phyloP scores from a whole-genome alignment of 495 filamentous ascomycete genomes.

The Letharia columbiana region DNA sequence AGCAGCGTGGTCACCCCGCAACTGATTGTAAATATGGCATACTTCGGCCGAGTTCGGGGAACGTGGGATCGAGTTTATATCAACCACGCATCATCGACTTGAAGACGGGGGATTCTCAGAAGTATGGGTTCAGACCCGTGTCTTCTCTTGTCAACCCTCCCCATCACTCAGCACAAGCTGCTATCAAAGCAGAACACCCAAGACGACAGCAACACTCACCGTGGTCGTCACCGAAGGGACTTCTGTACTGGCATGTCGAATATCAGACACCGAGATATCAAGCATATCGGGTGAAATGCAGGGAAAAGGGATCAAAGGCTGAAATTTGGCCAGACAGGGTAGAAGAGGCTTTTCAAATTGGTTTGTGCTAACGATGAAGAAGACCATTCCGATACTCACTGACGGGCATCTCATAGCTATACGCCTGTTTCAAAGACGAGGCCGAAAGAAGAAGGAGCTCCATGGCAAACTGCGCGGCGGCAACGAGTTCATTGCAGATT shows the following conservation, averaged over 20 bases:
- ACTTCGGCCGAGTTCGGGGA: slow-evolving; percentile 32
- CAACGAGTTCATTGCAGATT: slow-evolving; percentile 85
- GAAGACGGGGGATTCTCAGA: not conserved
- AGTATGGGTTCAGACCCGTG: not conserved
- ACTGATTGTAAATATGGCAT: slow-evolving; percentile 13
- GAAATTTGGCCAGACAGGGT: slow-evolving; percentile 74
- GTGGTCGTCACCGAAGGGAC: not conserved
- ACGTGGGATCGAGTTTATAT: slow-evolving; percentile 23
- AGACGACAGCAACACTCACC: slow-evolving; percentile 1
- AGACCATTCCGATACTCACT: slow-evolving; percentile 14
- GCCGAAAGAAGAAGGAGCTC: slow-evolving; percentile 66
- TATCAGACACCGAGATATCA: slow-evolving; percentile 30
- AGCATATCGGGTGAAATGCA: slow-evolving; percentile 58
- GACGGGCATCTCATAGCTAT: slow-evolving; percentile 49
- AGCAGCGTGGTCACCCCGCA: slow-evolving; percentile 13
- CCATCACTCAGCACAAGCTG: slow-evolving; percentile 11
- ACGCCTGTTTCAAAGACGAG: slow-evolving; percentile 71
- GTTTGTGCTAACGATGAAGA: slow-evolving; percentile 42
- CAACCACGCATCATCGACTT: not conserved
- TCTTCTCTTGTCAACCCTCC: slow-evolving; percentile 3
- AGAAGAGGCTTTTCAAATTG: slow-evolving; percentile 83
- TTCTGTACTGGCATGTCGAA: slow-evolving; percentile 17
- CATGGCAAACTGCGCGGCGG: slow-evolving; percentile 68
- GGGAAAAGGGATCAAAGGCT: slow-evolving; percentile 32
- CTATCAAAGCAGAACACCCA: slow-evolving; percentile 12